phyloP scores from a whole-genome alignment of 148 eudicot genomes.

The Rhododendron griersonianum region DNA sequence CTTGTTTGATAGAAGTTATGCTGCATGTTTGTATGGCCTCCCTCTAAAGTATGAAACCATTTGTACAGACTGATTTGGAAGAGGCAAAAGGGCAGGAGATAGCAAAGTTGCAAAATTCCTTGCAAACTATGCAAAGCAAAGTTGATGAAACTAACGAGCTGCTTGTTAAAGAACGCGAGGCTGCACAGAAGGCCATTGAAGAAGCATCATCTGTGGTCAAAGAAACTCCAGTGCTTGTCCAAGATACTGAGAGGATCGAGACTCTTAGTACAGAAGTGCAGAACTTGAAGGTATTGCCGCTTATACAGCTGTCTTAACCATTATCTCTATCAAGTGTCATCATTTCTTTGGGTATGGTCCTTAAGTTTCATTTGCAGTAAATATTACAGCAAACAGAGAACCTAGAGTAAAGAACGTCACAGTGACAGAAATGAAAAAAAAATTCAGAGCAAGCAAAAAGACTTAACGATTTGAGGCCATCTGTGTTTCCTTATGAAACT shows the following conservation, averaged over 20 bases:
- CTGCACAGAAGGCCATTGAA: conserved; percentile 55
- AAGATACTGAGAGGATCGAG: conserved; percentile 65
- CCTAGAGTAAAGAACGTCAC: neutral
- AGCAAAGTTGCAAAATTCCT: conserved; percentile 54
- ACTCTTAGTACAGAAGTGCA: conserved; percentile 64
- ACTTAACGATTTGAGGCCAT: neutral
- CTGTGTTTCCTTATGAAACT: neutral
- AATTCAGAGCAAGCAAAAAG: neutral
- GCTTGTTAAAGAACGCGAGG: conserved; percentile 58
- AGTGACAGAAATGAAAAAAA: neutral
- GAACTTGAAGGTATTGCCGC: conserved; percentile 56
- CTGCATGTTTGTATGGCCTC: conserved; percentile 1
- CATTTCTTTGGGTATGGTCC: neutral
- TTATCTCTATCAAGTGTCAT: neutral
- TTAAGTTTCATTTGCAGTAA: neutral
- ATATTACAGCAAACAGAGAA: neutral
- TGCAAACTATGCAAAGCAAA: conserved; percentile 61
- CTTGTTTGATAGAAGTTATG: neutral
- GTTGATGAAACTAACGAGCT: conserved; percentile 56
- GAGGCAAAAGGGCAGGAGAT: conserved; percentile 77
- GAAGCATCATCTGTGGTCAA: conserved; percentile 51
- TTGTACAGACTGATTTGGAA: conserved; percentile 74
- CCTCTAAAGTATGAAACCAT: conserved; percentile 1
- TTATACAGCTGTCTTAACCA: neutral
- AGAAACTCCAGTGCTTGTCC: conserved; percentile 66